Evolutionary conservation across 1,284 basidiomycete genomes (phyloP).

Genomic region (Inonotus hispidus): DNA sequence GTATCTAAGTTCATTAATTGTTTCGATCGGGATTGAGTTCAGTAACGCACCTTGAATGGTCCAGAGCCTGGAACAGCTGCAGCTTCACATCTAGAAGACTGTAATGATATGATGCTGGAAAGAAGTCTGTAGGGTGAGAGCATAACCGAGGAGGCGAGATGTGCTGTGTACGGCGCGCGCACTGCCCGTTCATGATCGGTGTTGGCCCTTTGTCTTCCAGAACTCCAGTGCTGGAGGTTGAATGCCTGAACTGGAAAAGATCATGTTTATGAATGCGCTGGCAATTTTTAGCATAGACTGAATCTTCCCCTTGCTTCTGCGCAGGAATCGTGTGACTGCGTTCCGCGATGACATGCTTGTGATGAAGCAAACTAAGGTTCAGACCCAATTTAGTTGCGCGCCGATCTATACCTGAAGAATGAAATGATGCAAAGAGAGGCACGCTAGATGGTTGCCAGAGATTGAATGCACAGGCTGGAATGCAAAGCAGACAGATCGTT

Average conservation of each 20-base stretch:
- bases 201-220: not conserved
- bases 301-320: not conserved
- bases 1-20: not conserved
- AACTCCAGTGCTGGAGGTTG: not conserved
- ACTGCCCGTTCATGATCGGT: not conserved
- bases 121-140: not conserved
- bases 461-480: not conserved
- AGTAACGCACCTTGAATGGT: too few relatives aligned
- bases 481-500: not conserved
- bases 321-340: not conserved
- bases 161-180: not conserved
- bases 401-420: not conserved
- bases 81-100: too few relatives aligned
- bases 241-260: not conserved
- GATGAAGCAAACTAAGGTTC: not conserved
- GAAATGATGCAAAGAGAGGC: not conserved
- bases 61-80: too few relatives aligned
- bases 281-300: not conserved
- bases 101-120: too few relatives aligned
- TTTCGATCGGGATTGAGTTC: not conserved
- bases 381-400: not conserved
- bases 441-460: not conserved
- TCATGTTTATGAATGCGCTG: not conserved
- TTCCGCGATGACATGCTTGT: too few relatives aligned
- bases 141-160: not conserved